A percentile compares a stretch with the other conserved stretches of the same genome.
Conservation (phyloP, 1,284 basidiomycete genomes). For the Fomitopsis betulina region DNA sequence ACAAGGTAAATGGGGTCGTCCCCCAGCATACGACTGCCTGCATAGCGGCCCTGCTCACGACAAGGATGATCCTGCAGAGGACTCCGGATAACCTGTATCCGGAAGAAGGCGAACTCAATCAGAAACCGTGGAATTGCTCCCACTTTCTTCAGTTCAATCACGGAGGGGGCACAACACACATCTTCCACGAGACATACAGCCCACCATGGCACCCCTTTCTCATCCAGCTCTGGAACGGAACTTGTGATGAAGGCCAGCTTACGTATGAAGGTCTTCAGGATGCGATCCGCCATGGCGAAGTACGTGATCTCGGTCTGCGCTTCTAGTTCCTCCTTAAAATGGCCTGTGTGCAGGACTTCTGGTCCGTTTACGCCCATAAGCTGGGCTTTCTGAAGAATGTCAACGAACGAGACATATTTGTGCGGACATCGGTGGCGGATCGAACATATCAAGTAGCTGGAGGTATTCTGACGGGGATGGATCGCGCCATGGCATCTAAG, state of each 20-base stretch:
- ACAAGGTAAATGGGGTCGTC: slow-evolving; percentile 32
- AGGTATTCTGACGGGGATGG: slow-evolving; percentile 47
- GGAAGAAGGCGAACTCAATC: slow-evolving; percentile 39
- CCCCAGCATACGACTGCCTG: neutral
- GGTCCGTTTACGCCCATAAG: slow-evolving; percentile 40
- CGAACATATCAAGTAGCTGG: slow-evolving; percentile 49
- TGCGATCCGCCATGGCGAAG: slow-evolving; percentile 44
- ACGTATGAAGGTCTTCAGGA: slow-evolving; percentile 46
- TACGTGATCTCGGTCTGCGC: slow-evolving; percentile 9
- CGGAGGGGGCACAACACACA: slow-evolving; percentile 27
- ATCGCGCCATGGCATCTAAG: slow-evolving; percentile 30
- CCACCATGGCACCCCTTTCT: slow-evolving; percentile 45
- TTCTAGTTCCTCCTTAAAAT: neutral
- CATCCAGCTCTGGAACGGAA: slow-evolving; percentile 49
- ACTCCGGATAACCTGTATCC: slow-evolving; percentile 47
- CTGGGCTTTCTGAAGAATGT: slow-evolving; percentile 38
- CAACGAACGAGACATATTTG: slow-evolving; percentile 36
- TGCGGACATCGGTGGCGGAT: slow-evolving; percentile 42
- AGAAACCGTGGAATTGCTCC: slow-evolving; percentile 37
- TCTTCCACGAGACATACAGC: slow-evolving; percentile 36
- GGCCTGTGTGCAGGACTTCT: slow-evolving; percentile 38
- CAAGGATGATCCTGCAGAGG: slow-evolving; percentile 21
- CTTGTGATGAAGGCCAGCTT: slow-evolving; percentile 49
- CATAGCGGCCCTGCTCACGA: neutral
- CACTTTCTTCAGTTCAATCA: slow-evolving; percentile 34